These are phyloP conservation scores for Penicillium sp. DNA, from an alignment of 2,329 filamentous ascomycete genomes.

Conservation along the genomic window DNA sequence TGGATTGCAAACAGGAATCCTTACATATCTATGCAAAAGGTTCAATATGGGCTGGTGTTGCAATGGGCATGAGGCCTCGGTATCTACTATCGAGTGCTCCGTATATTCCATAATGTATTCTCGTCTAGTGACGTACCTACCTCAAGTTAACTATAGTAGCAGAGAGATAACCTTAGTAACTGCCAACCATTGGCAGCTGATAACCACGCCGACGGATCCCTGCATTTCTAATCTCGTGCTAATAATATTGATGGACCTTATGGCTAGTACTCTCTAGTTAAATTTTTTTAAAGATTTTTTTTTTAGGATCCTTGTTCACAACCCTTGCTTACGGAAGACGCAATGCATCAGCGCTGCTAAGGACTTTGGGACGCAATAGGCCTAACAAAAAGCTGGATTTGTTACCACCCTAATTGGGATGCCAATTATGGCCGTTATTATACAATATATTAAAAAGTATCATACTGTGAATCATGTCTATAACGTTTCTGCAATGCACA, in stretches of 20 bases:
- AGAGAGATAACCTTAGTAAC: neutral
- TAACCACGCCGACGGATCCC: neutral
- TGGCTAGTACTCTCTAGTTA: neutral
- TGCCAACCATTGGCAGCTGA: neutral
- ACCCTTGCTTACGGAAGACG: neutral
- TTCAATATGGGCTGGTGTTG: neutral
- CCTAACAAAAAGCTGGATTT: neutral
- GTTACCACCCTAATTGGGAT: neutral
- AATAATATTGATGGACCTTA: neutral
- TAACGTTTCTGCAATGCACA: constrained; percentile 34
- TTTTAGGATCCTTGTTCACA: neutral
- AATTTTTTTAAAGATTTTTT: neutral
- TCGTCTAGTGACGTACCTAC: too few species aligned
- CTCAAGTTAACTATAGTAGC: too few species aligned
- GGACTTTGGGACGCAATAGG: neutral
- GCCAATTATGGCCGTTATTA: neutral
- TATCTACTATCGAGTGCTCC: neutral
- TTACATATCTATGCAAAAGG: neutral
- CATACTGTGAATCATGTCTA: constrained; percentile 18
- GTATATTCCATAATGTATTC: too few species aligned
- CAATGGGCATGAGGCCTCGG: neutral
- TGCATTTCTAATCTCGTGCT: neutral
- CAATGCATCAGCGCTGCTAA: neutral
- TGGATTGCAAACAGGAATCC: neutral
- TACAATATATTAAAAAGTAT: constrained; percentile 15